Base-by-base conservation (phyloP, 169 alveolate species). In the Plasmodium inui region DNA sequence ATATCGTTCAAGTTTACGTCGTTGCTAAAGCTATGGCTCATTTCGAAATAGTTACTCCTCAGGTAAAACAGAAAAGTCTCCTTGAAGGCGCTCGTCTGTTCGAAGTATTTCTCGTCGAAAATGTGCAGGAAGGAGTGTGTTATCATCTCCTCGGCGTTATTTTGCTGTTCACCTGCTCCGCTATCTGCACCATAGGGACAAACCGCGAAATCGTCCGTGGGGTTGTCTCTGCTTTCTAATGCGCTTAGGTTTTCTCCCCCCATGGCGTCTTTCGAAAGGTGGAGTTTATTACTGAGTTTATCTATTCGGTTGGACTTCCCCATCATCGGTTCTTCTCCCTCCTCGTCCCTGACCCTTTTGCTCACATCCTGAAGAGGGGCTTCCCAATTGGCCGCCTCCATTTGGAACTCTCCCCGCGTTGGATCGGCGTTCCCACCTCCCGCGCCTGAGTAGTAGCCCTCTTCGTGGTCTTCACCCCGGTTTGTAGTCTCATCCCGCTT, bases 11-110 rank as follows among this genome's bases (percentile, higher is more conserved):
- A 80, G 26, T 90, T 53, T 7, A 1, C 32, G 10, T 81, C 37
- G 46, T 90, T 50, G 32, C 53, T 81, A 3, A 90, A 72, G 14
- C 81, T 22, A 41, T 81, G 82, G 53, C 12, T 22, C 32, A 81
- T 70, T 32, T 44, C 28, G 28, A 90, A 90, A 90, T 90, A 90
- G 28, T 19, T 28, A 17, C 83, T 57, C 50, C 95, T 81, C 55
- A 90, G 73, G 39, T 90, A 80, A 22, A 50, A 90, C 17, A 90
- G 92, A 70, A 90, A 81, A 3, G 70, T 37, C 19, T 90, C 32
- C 73, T 55, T 90, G 73, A 90, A 90, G 19, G 46, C 91, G 12
- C 61, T 34, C 37, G 78, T 81, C 12, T 71, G 84, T 46, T 53
- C 28, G 34, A 90, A 81, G 57, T 44, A 50, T 7, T 81, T 79